A percentile compares a stretch with the other conserved stretches of the same genome.
These are phyloP conservation scores for Fulvia fulva DNA, from an alignment of 2,329 filamentous ascomycete species.

Conservation along the genomic window DNA sequence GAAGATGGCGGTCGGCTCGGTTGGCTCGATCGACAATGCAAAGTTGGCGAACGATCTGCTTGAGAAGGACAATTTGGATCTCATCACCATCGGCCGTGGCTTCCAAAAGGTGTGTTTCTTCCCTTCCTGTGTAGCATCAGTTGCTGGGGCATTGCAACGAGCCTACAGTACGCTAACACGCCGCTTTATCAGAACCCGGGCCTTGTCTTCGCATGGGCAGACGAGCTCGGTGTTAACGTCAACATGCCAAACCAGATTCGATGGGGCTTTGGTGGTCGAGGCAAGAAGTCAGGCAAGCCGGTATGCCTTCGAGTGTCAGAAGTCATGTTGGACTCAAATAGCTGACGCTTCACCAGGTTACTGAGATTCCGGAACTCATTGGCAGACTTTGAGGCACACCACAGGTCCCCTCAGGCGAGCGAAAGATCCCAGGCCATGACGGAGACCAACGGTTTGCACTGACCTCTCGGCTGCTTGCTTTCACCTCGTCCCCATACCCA, in stretches of 20 bases:
- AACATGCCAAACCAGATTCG: slow-evolving; percentile 66
- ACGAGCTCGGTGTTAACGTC: slow-evolving; percentile 67
- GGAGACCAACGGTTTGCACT: too few species aligned
- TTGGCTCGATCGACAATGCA: slow-evolving; percentile 69
- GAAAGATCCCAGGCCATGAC: too few species aligned
- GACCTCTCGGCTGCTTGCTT: too few species aligned
- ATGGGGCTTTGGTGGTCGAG: slow-evolving; percentile 54
- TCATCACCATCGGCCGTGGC: slow-evolving; percentile 69
- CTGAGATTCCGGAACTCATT: background rate
- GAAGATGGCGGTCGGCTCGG: slow-evolving; percentile 66
- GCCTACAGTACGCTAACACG: background rate
- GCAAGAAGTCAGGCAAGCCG: slow-evolving; percentile 33
- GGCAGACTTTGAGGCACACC: background rate
- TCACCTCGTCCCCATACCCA: too few species aligned
- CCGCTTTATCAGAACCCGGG: slow-evolving; percentile 13
- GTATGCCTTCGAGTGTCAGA: background rate
- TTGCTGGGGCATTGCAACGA: background rate
- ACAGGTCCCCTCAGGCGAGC: too few species aligned
- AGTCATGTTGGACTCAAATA: background rate
- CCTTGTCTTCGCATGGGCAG: slow-evolving; percentile 63
- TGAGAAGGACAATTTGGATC: slow-evolving; percentile 53
- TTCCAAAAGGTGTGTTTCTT: slow-evolving; percentile 57
- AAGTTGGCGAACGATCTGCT: slow-evolving; percentile 63
- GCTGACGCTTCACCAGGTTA: background rate
- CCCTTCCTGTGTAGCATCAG: background rate